Conservation (phyloP, 2,329 filamentous ascomycete genomes). For the Berkeleyomyces rouxiae region DNA sequence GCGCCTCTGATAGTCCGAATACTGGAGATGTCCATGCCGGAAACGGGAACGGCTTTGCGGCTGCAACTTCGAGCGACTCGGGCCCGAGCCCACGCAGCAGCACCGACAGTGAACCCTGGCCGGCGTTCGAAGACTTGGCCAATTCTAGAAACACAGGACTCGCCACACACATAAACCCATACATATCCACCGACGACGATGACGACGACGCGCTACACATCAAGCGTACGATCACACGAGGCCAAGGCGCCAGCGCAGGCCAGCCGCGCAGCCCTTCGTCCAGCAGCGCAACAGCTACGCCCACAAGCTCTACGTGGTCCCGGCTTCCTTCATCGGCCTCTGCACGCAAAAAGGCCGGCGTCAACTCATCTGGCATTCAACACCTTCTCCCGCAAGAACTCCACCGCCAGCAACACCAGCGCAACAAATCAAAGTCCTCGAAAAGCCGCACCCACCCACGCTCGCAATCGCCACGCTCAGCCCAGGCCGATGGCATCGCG, state of each 20-base stretch:
- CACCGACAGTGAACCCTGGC: constrained; percentile 12
- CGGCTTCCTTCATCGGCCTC: constrained; percentile 23
- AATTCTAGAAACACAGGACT: not conserved
- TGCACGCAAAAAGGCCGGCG: constrained; percentile 30
- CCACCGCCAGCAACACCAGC: not conserved
- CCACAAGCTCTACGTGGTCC: constrained; percentile 28
- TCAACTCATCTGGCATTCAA: not conserved
- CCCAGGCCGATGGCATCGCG: not conserved
- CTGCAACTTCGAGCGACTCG: constrained; percentile 6
- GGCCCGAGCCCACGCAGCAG: constrained; percentile 9
- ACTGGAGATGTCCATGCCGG: not conserved
- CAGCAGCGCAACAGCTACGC: constrained; percentile 14
- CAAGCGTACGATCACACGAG: not conserved
- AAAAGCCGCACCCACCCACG: not conserved
- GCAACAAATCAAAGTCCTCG: not conserved
- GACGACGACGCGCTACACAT: constrained; percentile 65
- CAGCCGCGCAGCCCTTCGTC: constrained; percentile 1
- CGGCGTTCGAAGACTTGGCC: constrained; percentile 7
- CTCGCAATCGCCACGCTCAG: not conserved
- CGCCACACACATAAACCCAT: constrained; percentile 34
- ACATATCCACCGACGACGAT: constrained; percentile 62
- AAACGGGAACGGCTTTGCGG: not conserved
- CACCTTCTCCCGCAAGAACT: not conserved
- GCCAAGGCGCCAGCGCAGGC: not conserved
- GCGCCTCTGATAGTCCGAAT: not conserved